These are phyloP conservation scores for Xylaria nigripes DNA, from an alignment of 495 filamentous ascomycete species.

Conservation along the genomic window DNA sequence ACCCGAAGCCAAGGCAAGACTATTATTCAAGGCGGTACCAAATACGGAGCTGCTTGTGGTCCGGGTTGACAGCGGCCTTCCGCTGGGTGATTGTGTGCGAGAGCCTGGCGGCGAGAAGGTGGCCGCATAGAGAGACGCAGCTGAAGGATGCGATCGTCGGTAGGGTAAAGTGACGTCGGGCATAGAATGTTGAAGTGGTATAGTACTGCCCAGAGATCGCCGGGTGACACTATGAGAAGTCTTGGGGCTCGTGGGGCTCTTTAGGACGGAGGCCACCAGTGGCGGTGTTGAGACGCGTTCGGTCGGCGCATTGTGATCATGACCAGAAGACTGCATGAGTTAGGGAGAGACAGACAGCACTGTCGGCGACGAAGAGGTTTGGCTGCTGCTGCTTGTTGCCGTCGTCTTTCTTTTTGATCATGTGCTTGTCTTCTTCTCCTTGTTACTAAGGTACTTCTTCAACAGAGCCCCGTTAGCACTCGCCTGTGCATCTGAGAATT, in stretches of 20 bases:
- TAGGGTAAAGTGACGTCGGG: conserved; percentile 43
- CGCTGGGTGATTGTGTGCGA: conserved; percentile 51
- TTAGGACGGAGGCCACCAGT: conserved; percentile 33
- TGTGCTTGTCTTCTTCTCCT: neutral
- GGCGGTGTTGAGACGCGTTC: conserved; percentile 36
- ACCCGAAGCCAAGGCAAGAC: conserved; percentile 39
- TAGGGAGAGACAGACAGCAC: neutral
- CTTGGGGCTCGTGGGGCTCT: conserved; percentile 9
- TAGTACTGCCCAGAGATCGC: conserved; percentile 27
- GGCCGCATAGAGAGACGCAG: conserved; percentile 51
- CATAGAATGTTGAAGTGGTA: conserved; percentile 27
- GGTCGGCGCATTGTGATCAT: conserved; percentile 36
- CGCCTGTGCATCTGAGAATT: conserved; percentile 4
- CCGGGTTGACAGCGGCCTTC: conserved; percentile 48
- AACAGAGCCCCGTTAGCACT: neutral
- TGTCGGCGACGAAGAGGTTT: neutral
- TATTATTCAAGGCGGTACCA: conserved; percentile 29
- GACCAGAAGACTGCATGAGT: conserved; percentile 37
- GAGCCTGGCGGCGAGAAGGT: conserved; percentile 47
- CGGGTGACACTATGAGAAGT: conserved; percentile 18
- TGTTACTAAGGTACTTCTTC: neutral
- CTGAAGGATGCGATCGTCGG: conserved; percentile 45
- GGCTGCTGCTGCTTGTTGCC: neutral
- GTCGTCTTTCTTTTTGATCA: neutral
- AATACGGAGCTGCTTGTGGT: conserved; percentile 41